phyloP scores from a whole-genome alignment of 257 asterid genomes.

The Nicotiana tomentosiformis region DNA sequence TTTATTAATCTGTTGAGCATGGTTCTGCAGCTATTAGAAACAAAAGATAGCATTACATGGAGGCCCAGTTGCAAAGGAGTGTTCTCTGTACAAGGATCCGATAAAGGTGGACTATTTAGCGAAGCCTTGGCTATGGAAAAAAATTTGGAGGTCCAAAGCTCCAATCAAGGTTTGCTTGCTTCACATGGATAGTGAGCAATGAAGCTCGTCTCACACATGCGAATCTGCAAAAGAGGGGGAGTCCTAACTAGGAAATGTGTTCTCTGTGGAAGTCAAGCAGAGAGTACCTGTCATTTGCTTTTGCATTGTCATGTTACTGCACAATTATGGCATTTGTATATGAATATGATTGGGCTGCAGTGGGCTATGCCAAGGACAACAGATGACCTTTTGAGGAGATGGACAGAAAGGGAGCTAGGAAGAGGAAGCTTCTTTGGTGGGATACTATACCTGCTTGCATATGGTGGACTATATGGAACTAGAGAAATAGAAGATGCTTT shows the following conservation, averaged over 20 bases:
- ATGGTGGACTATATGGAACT: neutral
- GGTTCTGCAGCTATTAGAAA: neutral
- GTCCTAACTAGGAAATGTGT: neutral
- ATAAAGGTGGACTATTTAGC: neutral
- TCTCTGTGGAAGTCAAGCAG: neutral
- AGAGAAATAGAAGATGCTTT: neutral
- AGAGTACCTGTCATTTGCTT: neutral
- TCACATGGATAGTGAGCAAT: neutral
- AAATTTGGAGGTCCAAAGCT: neutral
- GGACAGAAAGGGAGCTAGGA: slow-evolving; percentile 1
- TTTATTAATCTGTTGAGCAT: neutral
- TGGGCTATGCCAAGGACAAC: neutral
- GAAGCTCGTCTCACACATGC: neutral
- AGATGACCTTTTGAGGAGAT: neutral
- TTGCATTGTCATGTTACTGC: neutral
- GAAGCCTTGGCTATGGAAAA: neutral
- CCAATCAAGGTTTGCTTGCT: neutral
- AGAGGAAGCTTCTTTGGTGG: neutral
- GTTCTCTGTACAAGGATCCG: neutral
- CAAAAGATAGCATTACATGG: neutral
- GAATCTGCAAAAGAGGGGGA: slow-evolving; percentile 1
- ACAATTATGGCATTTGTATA: neutral
- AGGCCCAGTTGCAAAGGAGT: neutral
- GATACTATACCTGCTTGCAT: neutral
- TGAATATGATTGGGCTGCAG: neutral